A percentile compares a stretch with the other conserved stretches of the same genome.
Evolutionary conservation across 1,284 basidiomycete genomes (phyloP).

Genomic region (Ganoderma lucidum): DNA sequence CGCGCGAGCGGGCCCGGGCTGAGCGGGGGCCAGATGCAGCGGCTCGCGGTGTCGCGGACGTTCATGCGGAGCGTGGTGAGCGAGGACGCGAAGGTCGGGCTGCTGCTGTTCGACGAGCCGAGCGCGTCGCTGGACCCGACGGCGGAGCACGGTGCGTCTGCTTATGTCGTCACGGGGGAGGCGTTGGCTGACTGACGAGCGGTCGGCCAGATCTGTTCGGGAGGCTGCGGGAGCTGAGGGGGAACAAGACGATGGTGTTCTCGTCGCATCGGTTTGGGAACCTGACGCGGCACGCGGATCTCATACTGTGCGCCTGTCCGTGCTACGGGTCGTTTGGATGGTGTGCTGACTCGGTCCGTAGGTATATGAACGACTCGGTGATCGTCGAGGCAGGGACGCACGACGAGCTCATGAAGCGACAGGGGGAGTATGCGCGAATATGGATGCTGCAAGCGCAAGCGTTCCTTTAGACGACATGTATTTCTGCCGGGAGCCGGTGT

Average conservation of each 20-base stretch:
- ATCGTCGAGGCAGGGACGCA: constrained; percentile 65
- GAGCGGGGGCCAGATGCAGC: constrained; percentile 81
- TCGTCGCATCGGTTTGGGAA: constrained; percentile 76
- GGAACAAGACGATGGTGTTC: constrained; percentile 72
- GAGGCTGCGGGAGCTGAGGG: constrained; percentile 54
- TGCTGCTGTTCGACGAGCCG: constrained; percentile 81
- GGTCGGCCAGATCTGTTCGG: constrained; percentile 59
- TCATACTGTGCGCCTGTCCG: constrained; percentile 55
- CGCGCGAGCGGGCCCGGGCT: constrained; percentile 52
- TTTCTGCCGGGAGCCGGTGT: no score
- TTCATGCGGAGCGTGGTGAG: constrained; percentile 77
- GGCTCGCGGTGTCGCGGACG: constrained; percentile 73
- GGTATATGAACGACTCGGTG: constrained; percentile 66
- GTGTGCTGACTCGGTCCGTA: constrained; percentile 34
- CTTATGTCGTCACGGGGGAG: not conserved
- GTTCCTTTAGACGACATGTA: constrained; percentile 46
- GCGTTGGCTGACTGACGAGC: constrained; percentile 4
- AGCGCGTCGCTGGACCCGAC: constrained; percentile 77
- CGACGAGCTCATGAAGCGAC: constrained; percentile 50
- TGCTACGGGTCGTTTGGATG: not conserved
- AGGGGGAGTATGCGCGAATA: constrained; percentile 62
- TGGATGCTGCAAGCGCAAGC: constrained; percentile 65
- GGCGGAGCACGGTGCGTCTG: constrained; percentile 69
- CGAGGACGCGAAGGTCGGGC: constrained; percentile 61
- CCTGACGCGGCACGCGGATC: constrained; percentile 67